Conservation (phyloP, 345 rosid species). For the Clausena lansium region DNA sequence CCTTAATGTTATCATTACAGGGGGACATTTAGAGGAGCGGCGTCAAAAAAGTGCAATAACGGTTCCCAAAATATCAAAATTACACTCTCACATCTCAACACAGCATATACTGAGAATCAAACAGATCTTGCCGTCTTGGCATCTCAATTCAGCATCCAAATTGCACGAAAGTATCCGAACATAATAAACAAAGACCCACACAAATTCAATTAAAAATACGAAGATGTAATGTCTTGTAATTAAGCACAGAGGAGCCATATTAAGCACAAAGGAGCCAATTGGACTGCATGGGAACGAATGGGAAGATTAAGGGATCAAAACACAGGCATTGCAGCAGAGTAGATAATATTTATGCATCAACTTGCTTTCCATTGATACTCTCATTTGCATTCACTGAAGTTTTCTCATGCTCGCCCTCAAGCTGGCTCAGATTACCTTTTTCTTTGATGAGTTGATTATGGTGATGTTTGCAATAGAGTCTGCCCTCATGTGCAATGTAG, state of each 20-base stretch:
- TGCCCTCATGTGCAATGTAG: conserved; percentile 92
- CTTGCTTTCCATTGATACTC: conserved; percentile 34
- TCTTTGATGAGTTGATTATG: conserved; percentile 90
- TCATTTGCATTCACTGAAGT: conserved; percentile 19
- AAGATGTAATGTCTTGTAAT: conserved; percentile 1
- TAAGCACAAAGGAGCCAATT: conserved; percentile 13
- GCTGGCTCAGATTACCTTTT: conserved; percentile 95
- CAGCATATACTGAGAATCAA: conserved; percentile 7
- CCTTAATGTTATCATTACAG: background rate
- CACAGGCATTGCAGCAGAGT: background rate
- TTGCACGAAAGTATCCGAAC: conserved; percentile 10
- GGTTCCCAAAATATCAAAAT: conserved; percentile 1
- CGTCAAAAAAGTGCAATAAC: background rate
- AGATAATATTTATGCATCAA: conserved; percentile 27
- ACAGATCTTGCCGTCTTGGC: conserved; percentile 21
- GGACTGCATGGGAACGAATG: conserved; percentile 23
- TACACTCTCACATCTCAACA: background rate
- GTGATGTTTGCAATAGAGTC: conserved; percentile 96
- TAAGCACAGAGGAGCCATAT: conserved; percentile 9
- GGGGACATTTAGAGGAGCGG: background rate
- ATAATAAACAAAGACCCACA: conserved; percentile 27
- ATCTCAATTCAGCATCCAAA: conserved; percentile 22
- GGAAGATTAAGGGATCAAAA: conserved; percentile 3
- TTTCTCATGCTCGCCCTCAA: conserved; percentile 68
- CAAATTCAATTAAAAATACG: conserved; percentile 16